These are phyloP conservation scores for Stagonosporopsis rhizophila DNA, from an alignment of 2,329 filamentous ascomycete genomes.

Conservation along the genomic window DNA sequence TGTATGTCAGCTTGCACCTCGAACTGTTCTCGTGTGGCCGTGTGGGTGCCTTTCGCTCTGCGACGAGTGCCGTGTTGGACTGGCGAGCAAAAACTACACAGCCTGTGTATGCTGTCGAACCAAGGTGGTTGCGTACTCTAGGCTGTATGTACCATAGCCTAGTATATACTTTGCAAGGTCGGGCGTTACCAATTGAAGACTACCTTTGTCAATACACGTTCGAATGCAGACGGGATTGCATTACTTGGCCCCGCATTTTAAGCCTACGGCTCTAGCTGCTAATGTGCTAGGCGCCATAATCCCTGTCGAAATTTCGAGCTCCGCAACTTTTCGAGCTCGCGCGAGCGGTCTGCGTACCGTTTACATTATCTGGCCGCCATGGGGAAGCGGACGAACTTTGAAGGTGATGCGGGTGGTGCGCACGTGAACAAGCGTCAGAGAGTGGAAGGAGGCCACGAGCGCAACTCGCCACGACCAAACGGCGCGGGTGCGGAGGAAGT, in stretches of 20 bases:
- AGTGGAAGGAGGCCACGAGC: slow-evolving; percentile 35
- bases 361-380: slow-evolving; percentile 25
- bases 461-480: slow-evolving; percentile 31
- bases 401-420: slow-evolving; percentile 34
- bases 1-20: slow-evolving; percentile 84
- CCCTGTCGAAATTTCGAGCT: slow-evolving; percentile 17
- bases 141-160: slow-evolving; percentile 80
- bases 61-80: slow-evolving; percentile 90
- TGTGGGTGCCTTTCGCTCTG: slow-evolving; percentile 94
- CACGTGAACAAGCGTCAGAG: slow-evolving; percentile 45
- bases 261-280: background rate
- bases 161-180: background rate
- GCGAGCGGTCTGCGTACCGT: slow-evolving; percentile 6
- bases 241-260: slow-evolving; percentile 8
- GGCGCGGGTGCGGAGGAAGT: slow-evolving; percentile 38
- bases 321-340: slow-evolving; percentile 16
- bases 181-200: background rate
- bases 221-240: background rate
- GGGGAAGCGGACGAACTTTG: slow-evolving; percentile 45
- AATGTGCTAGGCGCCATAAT: background rate
- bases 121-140: slow-evolving; percentile 86
- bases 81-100: slow-evolving; percentile 97
- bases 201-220: no score
- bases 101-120: slow-evolving; percentile 94
- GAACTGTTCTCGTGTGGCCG: slow-evolving; percentile 94